These are phyloP conservation scores for Starmera amethionina DNA, from an alignment of 805 yeast species.

Conservation along the genomic window DNA sequence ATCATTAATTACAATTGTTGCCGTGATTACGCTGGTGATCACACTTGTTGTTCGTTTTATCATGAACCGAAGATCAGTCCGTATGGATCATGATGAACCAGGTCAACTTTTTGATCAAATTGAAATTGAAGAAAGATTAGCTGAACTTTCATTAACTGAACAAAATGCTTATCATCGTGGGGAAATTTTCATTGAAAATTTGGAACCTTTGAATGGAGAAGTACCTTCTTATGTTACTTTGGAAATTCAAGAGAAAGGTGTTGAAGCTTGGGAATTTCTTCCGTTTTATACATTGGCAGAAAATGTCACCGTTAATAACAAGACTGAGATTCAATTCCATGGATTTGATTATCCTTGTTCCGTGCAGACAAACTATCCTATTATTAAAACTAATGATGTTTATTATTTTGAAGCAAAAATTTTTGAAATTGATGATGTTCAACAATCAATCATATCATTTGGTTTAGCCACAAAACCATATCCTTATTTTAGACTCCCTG, in stretches of 20 bases:
- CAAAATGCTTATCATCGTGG: constrained; percentile 35
- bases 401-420: constrained; percentile 77
- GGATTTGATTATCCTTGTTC: constrained; percentile 38
- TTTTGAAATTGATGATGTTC: constrained; percentile 54
- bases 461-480: constrained; percentile 85
- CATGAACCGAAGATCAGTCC: constrained; percentile 21
- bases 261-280: constrained; percentile 65
- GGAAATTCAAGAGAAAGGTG: constrained; percentile 64
- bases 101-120: constrained; percentile 59
- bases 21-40: constrained; percentile 17
- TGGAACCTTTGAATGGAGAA: background rate
- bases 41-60: constrained; percentile 22
- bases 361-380: constrained; percentile 65
- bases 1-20: constrained; percentile 2
- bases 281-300: constrained; percentile 30
- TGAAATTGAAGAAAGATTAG: constrained; percentile 48
- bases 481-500: constrained; percentile 90
- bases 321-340: constrained; percentile 7
- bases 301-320: constrained; percentile 40
- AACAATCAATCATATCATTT: constrained; percentile 45
- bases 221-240: constrained; percentile 12
- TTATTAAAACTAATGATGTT: constrained; percentile 16
- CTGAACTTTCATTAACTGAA: constrained; percentile 56
- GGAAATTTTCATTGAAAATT: constrained; percentile 18
- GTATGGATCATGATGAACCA: constrained; percentile 26